These are phyloP conservation scores for Plenodomus lindquistii DNA, from an alignment of 2,329 filamentous ascomycete species.

Conservation along the genomic window DNA sequence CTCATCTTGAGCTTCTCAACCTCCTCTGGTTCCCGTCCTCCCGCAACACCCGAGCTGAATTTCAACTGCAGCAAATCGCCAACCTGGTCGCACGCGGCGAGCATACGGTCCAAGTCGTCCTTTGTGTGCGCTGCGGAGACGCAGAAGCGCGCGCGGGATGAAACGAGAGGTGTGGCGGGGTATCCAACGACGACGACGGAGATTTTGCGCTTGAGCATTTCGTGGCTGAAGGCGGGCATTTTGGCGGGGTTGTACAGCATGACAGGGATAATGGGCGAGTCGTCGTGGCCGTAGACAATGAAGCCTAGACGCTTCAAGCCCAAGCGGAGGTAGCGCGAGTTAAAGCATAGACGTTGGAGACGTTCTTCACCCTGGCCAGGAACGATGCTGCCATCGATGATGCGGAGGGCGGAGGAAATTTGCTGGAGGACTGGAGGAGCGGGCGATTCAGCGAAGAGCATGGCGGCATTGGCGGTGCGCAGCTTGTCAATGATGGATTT, in stretches of 20 bases:
- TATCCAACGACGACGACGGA: slow-evolving; percentile 97
- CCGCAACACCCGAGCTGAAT: slow-evolving; percentile 94
- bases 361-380: slow-evolving; percentile 95
- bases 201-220: slow-evolving; percentile 98
- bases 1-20: slow-evolving; percentile 66
- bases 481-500: slow-evolving; percentile 93
- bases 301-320: slow-evolving; percentile 95
- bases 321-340: slow-evolving; percentile 95
- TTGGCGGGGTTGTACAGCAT: slow-evolving; percentile 98
- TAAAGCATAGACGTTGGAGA: slow-evolving; percentile 94
- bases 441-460: slow-evolving; percentile 84
- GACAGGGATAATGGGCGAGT: slow-evolving; percentile 94
- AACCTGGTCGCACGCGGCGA: slow-evolving; percentile 89
- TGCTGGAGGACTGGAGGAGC: slow-evolving; percentile 87
- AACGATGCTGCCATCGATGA: slow-evolving; percentile 85
- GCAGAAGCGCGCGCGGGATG: slow-evolving; percentile 93
- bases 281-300: slow-evolving; percentile 96
- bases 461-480: slow-evolving; percentile 80
- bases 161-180: slow-evolving; percentile 92
- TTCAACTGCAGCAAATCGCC: slow-evolving; percentile 92
- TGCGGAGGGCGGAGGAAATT: slow-evolving; percentile 81
- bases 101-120: slow-evolving; percentile 89
- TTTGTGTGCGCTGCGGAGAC: slow-evolving; percentile 96
- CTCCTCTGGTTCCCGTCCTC: slow-evolving; percentile 77
- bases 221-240: slow-evolving; percentile 96